Conservation (phyloP, 2,329 filamentous ascomycete genomes). For the Elsinoe arachidis region DNA sequence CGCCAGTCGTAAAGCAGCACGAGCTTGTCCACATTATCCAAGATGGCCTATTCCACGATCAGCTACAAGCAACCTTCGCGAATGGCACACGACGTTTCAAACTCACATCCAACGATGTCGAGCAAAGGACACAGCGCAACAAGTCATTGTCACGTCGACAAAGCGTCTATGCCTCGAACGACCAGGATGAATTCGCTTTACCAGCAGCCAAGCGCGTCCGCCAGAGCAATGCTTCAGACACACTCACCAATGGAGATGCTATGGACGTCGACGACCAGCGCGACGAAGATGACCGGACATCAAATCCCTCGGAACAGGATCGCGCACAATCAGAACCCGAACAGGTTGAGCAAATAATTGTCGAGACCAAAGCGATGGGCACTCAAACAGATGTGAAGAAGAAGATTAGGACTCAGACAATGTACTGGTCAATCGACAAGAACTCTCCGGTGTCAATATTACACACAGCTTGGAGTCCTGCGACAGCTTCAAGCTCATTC, state of each 20-base stretch:
- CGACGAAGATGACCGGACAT: conserved; percentile 25
- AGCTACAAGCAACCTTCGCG: conserved; percentile 21
- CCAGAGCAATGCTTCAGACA: conserved; percentile 24
- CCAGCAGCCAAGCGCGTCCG: conserved; percentile 27
- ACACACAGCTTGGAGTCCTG: conserved; percentile 26
- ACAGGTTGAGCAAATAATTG: conserved; percentile 18
- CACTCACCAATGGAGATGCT: conserved; percentile 34
- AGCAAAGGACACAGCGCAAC: neutral
- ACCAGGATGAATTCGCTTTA: conserved; percentile 25
- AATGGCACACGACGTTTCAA: conserved; percentile 15
- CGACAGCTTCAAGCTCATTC: conserved; percentile 17
- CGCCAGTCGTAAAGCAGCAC: conserved; percentile 49
- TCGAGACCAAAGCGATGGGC: conserved; percentile 13
- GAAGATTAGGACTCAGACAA: conserved; percentile 26
- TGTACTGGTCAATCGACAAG: conserved; percentile 27
- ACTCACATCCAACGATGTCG: conserved; percentile 2
- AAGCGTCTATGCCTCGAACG: conserved; percentile 3
- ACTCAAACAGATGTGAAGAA: conserved; percentile 28
- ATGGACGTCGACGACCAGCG: conserved; percentile 39
- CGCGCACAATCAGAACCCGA: conserved; percentile 19
- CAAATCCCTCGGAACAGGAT: conserved; percentile 22
- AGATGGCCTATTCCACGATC: conserved; percentile 48
- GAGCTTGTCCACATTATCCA: conserved; percentile 55
- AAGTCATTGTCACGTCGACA: conserved; percentile 9
- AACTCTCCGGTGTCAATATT: conserved; percentile 21